These are phyloP conservation scores for Mucor circinelloides DNA, from an alignment of 371 early-diverging fungal species.

Conservation along the genomic window DNA sequence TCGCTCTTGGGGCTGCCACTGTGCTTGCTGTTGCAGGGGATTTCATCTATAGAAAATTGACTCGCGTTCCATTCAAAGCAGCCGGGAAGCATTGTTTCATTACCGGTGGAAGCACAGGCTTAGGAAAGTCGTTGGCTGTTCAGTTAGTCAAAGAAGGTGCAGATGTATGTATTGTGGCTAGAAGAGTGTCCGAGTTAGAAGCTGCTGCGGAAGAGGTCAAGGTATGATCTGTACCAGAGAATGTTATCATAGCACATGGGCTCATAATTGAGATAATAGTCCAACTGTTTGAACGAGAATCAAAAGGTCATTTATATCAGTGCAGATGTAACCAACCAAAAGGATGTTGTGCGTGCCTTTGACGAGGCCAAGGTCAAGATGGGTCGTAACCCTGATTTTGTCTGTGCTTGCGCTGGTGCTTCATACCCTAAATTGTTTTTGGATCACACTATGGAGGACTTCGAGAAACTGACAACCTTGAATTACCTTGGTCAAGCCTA, in stretches of 20 bases:
- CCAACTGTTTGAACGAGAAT: not conserved
- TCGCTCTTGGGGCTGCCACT: slow-evolving; percentile 32
- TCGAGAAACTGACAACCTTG: slow-evolving; percentile 64
- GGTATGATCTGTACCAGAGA: slow-evolving; percentile 15
- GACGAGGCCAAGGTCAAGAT: slow-evolving; percentile 61
- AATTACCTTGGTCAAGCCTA: slow-evolving; percentile 87
- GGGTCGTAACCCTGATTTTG: slow-evolving; percentile 67
- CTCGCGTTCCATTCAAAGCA: slow-evolving; percentile 41
- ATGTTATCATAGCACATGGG: not conserved
- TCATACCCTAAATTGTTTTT: slow-evolving; percentile 75
- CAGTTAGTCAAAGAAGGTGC: slow-evolving; percentile 77
- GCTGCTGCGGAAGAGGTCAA: slow-evolving; percentile 60
- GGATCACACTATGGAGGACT: slow-evolving; percentile 66
- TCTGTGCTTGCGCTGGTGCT: slow-evolving; percentile 83
- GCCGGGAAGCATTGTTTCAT: slow-evolving; percentile 79
- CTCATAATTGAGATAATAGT: not conserved
- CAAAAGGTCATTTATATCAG: slow-evolving; percentile 58
- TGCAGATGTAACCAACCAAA: slow-evolving; percentile 64
- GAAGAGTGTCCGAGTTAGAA: slow-evolving; percentile 63
- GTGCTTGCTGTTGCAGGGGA: slow-evolving; percentile 24
- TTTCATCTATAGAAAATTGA: slow-evolving; percentile 26
- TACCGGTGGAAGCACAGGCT: slow-evolving; percentile 94
- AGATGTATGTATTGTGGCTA: slow-evolving; percentile 88
- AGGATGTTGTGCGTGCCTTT: slow-evolving; percentile 61
- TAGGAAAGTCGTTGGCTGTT: slow-evolving; percentile 85